A percentile compares a stretch with the other conserved stretches of the same genome.
phyloP scores from a whole-genome alignment of 768 basidiomycete species.

The Hortiboletus campestris region DNA sequence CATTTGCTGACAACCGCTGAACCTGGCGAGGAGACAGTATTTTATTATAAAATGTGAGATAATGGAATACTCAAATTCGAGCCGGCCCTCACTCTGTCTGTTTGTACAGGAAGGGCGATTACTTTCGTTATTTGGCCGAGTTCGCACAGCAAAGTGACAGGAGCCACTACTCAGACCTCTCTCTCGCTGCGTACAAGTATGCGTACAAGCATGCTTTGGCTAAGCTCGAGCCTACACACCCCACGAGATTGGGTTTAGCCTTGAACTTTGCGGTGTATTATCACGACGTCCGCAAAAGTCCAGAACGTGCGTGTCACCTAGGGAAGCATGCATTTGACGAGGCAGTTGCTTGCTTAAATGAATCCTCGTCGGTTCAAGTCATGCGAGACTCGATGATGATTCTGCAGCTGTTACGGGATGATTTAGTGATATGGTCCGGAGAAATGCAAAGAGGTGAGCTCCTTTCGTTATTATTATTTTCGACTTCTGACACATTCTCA shows the following conservation, averaged over 20 bases:
- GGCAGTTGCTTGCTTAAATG: constrained; percentile 66
- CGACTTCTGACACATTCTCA: constrained; percentile 11
- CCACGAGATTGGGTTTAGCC: constrained; percentile 83
- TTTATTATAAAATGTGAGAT: constrained; percentile 84
- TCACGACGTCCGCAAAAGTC: constrained; percentile 81
- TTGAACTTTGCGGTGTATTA: constrained; percentile 95
- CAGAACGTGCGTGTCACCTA: constrained; percentile 82
- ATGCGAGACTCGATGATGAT: constrained; percentile 79
- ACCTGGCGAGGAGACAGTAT: constrained; percentile 80
- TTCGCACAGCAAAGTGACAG: constrained; percentile 73
- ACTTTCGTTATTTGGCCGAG: constrained; percentile 89
- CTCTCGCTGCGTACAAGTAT: constrained; percentile 80
- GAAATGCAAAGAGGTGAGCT: constrained; percentile 55
- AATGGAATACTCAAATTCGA: not conserved
- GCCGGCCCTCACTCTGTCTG: constrained; percentile 8
- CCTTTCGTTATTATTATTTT: not conserved
- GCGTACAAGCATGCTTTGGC: constrained; percentile 81
- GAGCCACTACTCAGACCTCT: constrained; percentile 66
- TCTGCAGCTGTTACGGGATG: constrained; percentile 78
- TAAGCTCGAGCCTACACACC: constrained; percentile 75
- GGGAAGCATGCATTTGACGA: constrained; percentile 94
- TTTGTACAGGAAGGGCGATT: constrained; percentile 73
- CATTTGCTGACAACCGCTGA: constrained; percentile 60
- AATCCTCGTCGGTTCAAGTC: constrained; percentile 40
- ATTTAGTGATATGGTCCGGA: constrained; percentile 80